Evolutionary conservation across 2,329 filamentous ascomycete genomes (phyloP).

Genomic region (Arthrinium phaeospermum): DNA sequence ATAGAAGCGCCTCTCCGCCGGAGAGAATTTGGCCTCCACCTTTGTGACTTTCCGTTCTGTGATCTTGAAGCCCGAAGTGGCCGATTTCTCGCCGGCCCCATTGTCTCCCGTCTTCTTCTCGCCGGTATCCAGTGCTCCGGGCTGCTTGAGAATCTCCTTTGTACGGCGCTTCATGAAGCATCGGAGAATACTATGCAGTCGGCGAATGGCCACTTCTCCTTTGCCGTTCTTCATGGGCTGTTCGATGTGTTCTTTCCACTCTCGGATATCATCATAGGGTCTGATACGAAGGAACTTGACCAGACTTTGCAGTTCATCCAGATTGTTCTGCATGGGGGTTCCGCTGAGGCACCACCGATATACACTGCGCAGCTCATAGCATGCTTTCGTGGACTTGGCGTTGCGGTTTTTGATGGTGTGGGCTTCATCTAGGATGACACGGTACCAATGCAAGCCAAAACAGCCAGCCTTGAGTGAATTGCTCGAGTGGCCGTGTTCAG

Average conservation of each 20-base stretch:
- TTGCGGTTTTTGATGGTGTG: slow-evolving; percentile 99
- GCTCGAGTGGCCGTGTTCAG: slow-evolving; percentile 78
- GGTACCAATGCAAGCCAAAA: slow-evolving; percentile 93
- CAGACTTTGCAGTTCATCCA: slow-evolving; percentile 93
- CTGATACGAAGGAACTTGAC: slow-evolving; percentile 92
- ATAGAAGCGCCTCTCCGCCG: slow-evolving; percentile 85
- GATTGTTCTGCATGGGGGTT: slow-evolving; percentile 97
- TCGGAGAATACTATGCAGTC: slow-evolving; percentile 82
- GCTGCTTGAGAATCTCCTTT: slow-evolving; percentile 93
- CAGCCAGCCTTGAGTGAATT: slow-evolving; percentile 76
- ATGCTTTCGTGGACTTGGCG: slow-evolving; percentile 92
- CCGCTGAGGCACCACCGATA: slow-evolving; percentile 97
- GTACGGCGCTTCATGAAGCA: slow-evolving; percentile 99
- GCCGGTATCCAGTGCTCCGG: slow-evolving; percentile 79
- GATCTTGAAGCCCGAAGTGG: slow-evolving; percentile 79
- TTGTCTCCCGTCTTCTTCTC: slow-evolving; percentile 64
- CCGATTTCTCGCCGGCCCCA: slow-evolving; percentile 51
- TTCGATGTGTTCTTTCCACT: slow-evolving; percentile 93
- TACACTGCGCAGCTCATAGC: slow-evolving; percentile 81
- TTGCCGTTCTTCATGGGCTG: slow-evolving; percentile 87
- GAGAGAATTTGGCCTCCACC: slow-evolving; percentile 77
- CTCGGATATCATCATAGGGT: slow-evolving; percentile 83
- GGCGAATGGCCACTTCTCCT: slow-evolving; percentile 85
- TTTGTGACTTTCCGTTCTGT: slow-evolving; percentile 88
- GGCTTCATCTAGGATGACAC: slow-evolving; percentile 93